Percentiles rank a stretch among this genome's conserved stretches.
Conservation (phyloP, 2,329 filamentous ascomycete species). For the Coniochaeta hoffmannii region DNA sequence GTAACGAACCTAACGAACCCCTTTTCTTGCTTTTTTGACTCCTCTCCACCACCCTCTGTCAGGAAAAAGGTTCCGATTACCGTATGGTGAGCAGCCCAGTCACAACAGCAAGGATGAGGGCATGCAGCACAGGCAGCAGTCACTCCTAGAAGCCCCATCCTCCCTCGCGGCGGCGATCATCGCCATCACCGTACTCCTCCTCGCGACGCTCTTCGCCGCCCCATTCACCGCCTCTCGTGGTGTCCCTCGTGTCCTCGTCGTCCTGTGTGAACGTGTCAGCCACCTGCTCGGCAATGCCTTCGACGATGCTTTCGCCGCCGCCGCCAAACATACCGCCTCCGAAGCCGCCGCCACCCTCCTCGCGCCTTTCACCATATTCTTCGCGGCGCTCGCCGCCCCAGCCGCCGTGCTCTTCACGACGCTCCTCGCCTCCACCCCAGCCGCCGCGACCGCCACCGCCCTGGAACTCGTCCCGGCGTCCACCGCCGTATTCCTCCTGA, state of each 20-base stretch:
- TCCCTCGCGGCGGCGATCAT: conserved; percentile 1
- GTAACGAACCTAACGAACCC: background rate
- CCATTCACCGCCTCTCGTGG: conserved; percentile 17
- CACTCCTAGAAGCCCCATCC: conserved; percentile 7
- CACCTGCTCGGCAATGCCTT: conserved; percentile 14
- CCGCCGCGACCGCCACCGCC: conserved; percentile 1
- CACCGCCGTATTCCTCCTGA: conserved; percentile 8
- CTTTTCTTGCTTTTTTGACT: background rate
- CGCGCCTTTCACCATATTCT: conserved; percentile 5
- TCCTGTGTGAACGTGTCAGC: conserved; percentile 12
- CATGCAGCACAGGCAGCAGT: background rate
- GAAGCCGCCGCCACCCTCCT: conserved; percentile 8
- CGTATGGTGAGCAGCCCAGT: background rate
- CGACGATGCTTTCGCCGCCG: conserved; percentile 11
- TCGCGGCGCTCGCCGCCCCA: conserved; percentile 1
- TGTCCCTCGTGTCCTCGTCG: conserved; percentile 2
- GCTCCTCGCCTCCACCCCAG: background rate
- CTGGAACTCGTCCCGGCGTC: conserved; percentile 9
- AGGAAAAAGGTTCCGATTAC: background rate
- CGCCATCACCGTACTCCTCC: background rate
- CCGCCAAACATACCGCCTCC: conserved; percentile 5
- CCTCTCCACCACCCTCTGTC: background rate
- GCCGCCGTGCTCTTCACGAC: conserved; percentile 9
- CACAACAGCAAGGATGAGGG: background rate
- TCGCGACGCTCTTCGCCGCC: conserved; percentile 1